These are phyloP conservation scores for Amphicarpaea edgeworthii DNA, from an alignment of 306 rosid genomes.

Conservation along the genomic window DNA sequence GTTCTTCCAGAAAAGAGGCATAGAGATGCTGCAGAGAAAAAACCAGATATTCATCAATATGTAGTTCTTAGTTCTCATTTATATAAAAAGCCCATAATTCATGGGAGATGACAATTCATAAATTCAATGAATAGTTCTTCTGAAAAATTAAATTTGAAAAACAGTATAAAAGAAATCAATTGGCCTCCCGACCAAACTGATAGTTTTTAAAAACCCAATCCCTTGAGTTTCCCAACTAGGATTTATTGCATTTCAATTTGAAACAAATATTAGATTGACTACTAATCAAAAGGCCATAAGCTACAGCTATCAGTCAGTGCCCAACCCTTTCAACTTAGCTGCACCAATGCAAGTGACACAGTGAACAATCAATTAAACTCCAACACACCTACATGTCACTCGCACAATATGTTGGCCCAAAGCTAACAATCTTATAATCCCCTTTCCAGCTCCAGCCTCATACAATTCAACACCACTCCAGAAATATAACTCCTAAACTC, in stretches of 20 bases:
- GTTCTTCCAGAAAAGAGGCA: constrained; percentile 78
- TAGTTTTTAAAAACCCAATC: neutral
- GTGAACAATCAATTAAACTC: neutral
- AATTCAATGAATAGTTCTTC: constrained; percentile 4
- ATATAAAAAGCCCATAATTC: neutral
- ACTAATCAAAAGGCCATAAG: constrained; percentile 12
- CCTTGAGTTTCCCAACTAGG: constrained; percentile 6
- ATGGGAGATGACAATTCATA: constrained; percentile 11
- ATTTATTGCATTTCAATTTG: constrained; percentile 11
- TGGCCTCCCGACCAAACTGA: constrained; percentile 21
- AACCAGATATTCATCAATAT: constrained; percentile 37
- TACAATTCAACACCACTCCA: neutral
- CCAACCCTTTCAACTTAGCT: constrained; percentile 1
- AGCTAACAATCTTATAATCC: constrained; percentile 11
- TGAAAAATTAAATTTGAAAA: constrained; percentile 7
- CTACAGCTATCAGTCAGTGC: neutral
- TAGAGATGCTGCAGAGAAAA: constrained; percentile 74
- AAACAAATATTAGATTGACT: constrained; percentile 13
- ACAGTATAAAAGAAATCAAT: constrained; percentile 7
- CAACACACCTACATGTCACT: constrained; percentile 8
- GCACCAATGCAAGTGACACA: neutral
- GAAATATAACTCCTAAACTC: constrained; percentile 2
- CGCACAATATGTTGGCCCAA: neutral
- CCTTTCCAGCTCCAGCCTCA: neutral
- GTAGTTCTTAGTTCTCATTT: neutral